Conservation (phyloP, 345 rosid species). For the Noccaea bulbosa region DNA sequence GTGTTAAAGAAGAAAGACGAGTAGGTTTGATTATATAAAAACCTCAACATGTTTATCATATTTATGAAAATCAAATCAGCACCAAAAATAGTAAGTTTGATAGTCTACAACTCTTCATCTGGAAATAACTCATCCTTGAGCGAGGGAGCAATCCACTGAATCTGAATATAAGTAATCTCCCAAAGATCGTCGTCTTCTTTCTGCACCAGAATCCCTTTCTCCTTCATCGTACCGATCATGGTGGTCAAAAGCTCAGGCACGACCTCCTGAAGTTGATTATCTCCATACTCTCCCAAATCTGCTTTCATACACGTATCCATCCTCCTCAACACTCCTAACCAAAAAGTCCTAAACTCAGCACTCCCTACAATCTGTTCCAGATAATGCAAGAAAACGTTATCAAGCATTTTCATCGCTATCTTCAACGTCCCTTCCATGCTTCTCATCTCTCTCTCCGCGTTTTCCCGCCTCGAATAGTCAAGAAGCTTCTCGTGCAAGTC, state of each 20-base stretch:
- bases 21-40: background rate
- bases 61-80: slow-evolving; percentile 2
- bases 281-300: slow-evolving; percentile 70
- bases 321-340: slow-evolving; percentile 88
- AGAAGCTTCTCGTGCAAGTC: slow-evolving; percentile 89
- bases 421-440: slow-evolving; percentile 87
- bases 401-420: slow-evolving; percentile 66
- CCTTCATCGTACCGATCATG: slow-evolving; percentile 74
- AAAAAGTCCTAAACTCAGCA: slow-evolving; percentile 75
- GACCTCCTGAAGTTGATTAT: slow-evolving; percentile 55
- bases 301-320: slow-evolving; percentile 98
- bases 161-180: slow-evolving; percentile 87
- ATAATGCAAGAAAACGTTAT: slow-evolving; percentile 57
- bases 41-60: slow-evolving; percentile 16
- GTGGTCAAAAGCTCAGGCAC: slow-evolving; percentile 67
- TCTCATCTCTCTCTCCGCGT: slow-evolving; percentile 78
- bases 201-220: slow-evolving; percentile 60
- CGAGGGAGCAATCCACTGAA: slow-evolving; percentile 92
- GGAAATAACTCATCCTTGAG: slow-evolving; percentile 87
- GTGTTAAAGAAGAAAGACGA: background rate
- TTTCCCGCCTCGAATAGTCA: slow-evolving; percentile 77
- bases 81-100: background rate
- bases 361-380: slow-evolving; percentile 53
- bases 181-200: slow-evolving; percentile 76
- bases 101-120: slow-evolving; percentile 48